phyloP scores from a whole-genome alignment of 2,329 filamentous ascomycete species.

The Aspergillus ochraceoroseus region DNA sequence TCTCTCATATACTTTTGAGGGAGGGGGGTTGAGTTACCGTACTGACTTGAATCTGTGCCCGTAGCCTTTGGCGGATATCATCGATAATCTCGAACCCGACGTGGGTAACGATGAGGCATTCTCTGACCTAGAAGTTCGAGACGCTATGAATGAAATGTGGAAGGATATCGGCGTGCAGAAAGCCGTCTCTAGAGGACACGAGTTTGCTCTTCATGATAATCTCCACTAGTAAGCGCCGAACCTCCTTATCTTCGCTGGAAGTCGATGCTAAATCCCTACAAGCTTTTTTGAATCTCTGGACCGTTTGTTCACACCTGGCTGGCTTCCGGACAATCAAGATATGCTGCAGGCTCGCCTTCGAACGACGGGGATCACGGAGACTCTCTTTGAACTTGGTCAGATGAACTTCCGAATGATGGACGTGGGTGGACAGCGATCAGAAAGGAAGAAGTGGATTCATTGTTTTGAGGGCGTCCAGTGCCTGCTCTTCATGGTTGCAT shows the following conservation, averaged over 20 bases:
- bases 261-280: conserved; percentile 10
- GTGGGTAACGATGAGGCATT: conserved; percentile 77
- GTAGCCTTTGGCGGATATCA: conserved; percentile 70
- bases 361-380: conserved; percentile 94
- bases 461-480: conserved; percentile 94
- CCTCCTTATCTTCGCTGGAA: background rate
- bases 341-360: conserved; percentile 82
- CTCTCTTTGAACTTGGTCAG: conserved; percentile 83
- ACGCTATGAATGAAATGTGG: conserved; percentile 80
- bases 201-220: conserved; percentile 95
- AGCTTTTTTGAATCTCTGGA: conserved; percentile 82
- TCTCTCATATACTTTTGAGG: too few relatives aligned
- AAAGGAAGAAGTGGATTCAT: conserved; percentile 97
- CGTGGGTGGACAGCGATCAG: conserved; percentile 84
- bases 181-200: conserved; percentile 89
- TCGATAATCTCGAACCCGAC: conserved; percentile 70
- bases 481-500: conserved; percentile 86
- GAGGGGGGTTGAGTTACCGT: background rate
- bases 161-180: conserved; percentile 73
- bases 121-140: conserved; percentile 58
- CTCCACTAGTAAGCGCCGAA: conserved; percentile 69
- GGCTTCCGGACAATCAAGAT: conserved; percentile 89
- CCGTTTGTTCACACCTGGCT: conserved; percentile 68
- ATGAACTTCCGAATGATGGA: conserved; percentile 97
- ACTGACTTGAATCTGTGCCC: conserved; percentile 14